Evolutionary conservation across 2,329 filamentous ascomycete species (phyloP).

Genomic region (Lecanosticta acicola): DNA sequence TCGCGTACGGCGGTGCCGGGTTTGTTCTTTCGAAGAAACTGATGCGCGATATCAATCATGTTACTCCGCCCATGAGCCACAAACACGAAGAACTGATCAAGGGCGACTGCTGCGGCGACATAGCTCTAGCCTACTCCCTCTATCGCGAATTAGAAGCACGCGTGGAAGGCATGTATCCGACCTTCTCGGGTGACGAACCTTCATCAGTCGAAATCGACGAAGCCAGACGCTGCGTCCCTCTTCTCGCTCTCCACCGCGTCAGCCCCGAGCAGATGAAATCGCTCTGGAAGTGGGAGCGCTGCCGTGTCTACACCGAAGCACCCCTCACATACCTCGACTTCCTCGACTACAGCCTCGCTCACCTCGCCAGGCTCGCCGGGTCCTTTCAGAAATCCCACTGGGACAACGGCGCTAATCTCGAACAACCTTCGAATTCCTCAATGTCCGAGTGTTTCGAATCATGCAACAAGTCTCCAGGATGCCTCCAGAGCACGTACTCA

Average conservation of each 20-base stretch:
- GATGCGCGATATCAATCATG: not conserved
- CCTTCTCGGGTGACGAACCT: not conserved
- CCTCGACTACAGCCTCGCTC: not conserved
- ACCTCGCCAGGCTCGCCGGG: not conserved
- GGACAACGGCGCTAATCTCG: slow-evolving; percentile 2
- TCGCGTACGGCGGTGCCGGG: slow-evolving; percentile 6
- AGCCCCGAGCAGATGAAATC: not conserved
- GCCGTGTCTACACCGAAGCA: not conserved
- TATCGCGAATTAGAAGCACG: not conserved
- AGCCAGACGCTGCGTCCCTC: not conserved
- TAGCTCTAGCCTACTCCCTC: not conserved
- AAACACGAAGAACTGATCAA: not conserved
- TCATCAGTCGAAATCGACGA: not conserved
- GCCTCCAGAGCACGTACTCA: no score
- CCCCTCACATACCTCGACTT: not conserved
- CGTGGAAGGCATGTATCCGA: not conserved
- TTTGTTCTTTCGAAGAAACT: slow-evolving; percentile 1
- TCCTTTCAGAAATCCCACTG: not conserved
- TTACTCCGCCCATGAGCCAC: no score
- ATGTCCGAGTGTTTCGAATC: no score
- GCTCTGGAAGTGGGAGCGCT: slow-evolving; percentile 2
- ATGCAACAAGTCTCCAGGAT: no score
- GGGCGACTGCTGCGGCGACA: slow-evolving; percentile 5
- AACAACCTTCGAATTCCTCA: no score
- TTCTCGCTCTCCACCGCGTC: slow-evolving; percentile 1